A percentile compares a stretch with the other conserved stretches of the same genome.
These are phyloP conservation scores for Aspergillus caelatus DNA, from an alignment of 2,329 filamentous ascomycete genomes.

Conservation along the genomic window DNA sequence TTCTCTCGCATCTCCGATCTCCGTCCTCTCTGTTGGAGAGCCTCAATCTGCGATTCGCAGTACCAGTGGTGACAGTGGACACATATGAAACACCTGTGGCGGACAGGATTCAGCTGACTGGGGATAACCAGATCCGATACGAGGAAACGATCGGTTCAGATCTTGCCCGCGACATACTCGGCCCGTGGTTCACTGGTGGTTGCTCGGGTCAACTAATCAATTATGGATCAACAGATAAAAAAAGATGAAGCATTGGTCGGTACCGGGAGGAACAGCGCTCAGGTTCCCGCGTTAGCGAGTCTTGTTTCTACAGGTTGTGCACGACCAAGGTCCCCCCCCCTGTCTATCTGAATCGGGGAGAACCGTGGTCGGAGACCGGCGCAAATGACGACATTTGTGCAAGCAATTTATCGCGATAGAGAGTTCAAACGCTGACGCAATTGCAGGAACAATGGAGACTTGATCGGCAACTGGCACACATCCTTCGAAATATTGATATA, in stretches of 20 bases:
- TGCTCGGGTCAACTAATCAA: background rate
- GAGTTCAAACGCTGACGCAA: background rate
- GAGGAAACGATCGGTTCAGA: background rate
- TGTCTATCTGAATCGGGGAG: background rate
- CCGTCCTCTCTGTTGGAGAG: background rate
- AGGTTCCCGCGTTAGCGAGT: background rate
- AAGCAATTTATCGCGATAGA: background rate
- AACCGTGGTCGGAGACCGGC: background rate
- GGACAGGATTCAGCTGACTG: background rate
- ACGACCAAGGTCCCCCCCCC: background rate
- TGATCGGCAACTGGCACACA: background rate
- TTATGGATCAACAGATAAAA: background rate
- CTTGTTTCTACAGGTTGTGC: background rate
- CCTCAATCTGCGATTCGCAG: background rate
- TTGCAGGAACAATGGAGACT: too few species aligned
- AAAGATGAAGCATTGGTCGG: background rate
- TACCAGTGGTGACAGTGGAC: background rate
- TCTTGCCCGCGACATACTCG: background rate
- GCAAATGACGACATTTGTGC: background rate
- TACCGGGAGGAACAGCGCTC: background rate
- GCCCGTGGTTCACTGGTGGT: conserved; percentile 1
- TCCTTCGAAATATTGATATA: background rate
- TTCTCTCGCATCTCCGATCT: background rate
- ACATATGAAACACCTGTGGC: background rate
- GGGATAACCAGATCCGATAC: background rate